Evolutionary conservation across 169 alveolate genomes (phyloP), one percentile per base, ranked within the genome.

Genomic region (Babesia microti): DNA sequence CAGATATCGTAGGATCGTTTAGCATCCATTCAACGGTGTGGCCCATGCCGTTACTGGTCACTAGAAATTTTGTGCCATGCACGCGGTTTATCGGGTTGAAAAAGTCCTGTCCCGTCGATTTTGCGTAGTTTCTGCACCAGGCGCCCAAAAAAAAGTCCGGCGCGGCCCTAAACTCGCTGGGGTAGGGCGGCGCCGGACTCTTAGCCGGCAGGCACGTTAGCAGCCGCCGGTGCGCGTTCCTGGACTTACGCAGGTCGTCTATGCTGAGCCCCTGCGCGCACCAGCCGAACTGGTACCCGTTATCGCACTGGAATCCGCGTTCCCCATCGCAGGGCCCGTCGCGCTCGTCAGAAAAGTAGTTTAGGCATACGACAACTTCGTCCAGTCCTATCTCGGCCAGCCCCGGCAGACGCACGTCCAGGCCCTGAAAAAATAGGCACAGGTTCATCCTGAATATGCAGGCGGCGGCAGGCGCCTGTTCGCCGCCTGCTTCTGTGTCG

Each of bases 221-320:
- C 30, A 63, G 30, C 21, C 59, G 37, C 15, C 58, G 34, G 12
- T 63, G 68, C 24, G 19, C 51, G 36, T 63, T 63, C 32, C 36
- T 17, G 22, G 59, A 41, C 39, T 63, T 37, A 1, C n/a, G 39
- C 40, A 67, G 30, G 24, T 63, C 75, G 29, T 45, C 58, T 3
- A 63, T 48, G 23, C 55, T 52, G 43, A 63, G 60, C 15, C 50
- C 41, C 41, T 63, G 51, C 14, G 68, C 59, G 12, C 63, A 49
- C 44, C 51, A 47, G 14, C 69, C 75, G 19, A 63, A 63, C 45
- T 63, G 75, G 47, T 53, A 63, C 26, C 65, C 51, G 35, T 67
- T 53, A 21, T 46, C 39, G 68, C 44, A 24, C 19, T 24, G 41
- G 0, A 53, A 47, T 28, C 19, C 45, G n/a, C n/a, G n/a, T n/a